phyloP scores from a whole-genome alignment of 148 eudicot species.

The Chenopodium formosanum region DNA sequence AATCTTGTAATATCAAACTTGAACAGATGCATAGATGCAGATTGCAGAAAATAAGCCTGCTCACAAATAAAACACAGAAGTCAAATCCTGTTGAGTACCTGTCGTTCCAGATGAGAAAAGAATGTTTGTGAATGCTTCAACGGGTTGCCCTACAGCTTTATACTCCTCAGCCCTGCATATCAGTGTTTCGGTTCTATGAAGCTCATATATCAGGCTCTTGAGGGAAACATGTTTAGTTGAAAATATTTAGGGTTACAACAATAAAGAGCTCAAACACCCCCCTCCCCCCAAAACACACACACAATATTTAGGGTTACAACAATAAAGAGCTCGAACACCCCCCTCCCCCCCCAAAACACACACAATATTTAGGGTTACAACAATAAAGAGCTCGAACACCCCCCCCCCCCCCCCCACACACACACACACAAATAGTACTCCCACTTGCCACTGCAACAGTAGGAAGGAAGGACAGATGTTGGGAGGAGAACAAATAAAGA shows the following conservation, averaged over 20 bases:
- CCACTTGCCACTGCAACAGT: background rate
- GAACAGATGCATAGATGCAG: background rate
- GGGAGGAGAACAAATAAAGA: background rate
- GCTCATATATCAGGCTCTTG: background rate
- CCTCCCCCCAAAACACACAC: too few relatives aligned
- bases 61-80: background rate
- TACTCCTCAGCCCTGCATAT: constrained; percentile 66
- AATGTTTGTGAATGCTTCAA: constrained; percentile 78
- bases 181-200: background rate
- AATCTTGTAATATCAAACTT: background rate
- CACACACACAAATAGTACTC: background rate
- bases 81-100: constrained; percentile 39
- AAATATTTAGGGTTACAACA: too few relatives aligned
- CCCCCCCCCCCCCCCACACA: background rate
- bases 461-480: background rate
- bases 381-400: too few relatives aligned
- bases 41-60: background rate
- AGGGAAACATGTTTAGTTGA: background rate
- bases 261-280: too few relatives aligned
- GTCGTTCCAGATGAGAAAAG: constrained; percentile 99
- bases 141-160: constrained; percentile 59
- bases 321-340: too few relatives aligned
- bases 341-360: too few relatives aligned
- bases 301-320: too few relatives aligned
- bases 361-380: too few relatives aligned